Evolutionary conservation across 108 stramenopile genomes (phyloP).

Genomic region (Skeletonema menzelii): DNA sequence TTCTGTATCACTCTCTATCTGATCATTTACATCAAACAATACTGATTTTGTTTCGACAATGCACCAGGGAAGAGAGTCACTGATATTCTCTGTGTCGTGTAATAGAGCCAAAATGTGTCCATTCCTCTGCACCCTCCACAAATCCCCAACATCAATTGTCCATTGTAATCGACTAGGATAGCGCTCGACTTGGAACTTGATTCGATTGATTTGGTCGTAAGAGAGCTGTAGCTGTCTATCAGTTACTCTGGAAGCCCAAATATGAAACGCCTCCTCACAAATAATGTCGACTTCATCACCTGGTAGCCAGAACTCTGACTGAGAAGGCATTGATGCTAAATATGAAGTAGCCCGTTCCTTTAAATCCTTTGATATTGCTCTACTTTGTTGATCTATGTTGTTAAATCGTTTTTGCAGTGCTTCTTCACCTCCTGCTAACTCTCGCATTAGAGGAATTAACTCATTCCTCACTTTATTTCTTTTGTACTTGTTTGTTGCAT

Average conservation of each 20-base stretch:
- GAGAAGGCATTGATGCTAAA: slow-evolving; percentile 39
- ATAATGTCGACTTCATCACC: slow-evolving; percentile 33
- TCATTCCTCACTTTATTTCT: slow-evolving; percentile 88
- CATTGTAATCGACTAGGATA: slow-evolving; percentile 63
- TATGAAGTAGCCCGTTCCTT: slow-evolving; percentile 38
- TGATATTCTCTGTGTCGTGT: slow-evolving; percentile 3
- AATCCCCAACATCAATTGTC: slow-evolving; percentile 64
- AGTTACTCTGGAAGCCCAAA: slow-evolving; percentile 44
- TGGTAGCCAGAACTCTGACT: slow-evolving; percentile 21
- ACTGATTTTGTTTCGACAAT: neutral
- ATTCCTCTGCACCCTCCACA: slow-evolving; percentile 56
- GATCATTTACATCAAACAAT: neutral
- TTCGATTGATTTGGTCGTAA: slow-evolving; percentile 56
- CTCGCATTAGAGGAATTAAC: slow-evolving; percentile 74
- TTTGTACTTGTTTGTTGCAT: slow-evolving; percentile 70
- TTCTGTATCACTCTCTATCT: neutral
- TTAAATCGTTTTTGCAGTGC: slow-evolving; percentile 58
- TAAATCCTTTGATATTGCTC: slow-evolving; percentile 55
- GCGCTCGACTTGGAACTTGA: slow-evolving; percentile 54
- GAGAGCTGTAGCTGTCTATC: slow-evolving; percentile 47
- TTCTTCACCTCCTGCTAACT: slow-evolving; percentile 58
- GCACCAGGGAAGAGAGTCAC: neutral
- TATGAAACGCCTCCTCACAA: slow-evolving; percentile 64
- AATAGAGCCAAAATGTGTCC: slow-evolving; percentile 50
- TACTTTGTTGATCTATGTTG: slow-evolving; percentile 66